phyloP scores from a whole-genome alignment of 495 filamentous ascomycete species.

The Thozetella sp. region DNA sequence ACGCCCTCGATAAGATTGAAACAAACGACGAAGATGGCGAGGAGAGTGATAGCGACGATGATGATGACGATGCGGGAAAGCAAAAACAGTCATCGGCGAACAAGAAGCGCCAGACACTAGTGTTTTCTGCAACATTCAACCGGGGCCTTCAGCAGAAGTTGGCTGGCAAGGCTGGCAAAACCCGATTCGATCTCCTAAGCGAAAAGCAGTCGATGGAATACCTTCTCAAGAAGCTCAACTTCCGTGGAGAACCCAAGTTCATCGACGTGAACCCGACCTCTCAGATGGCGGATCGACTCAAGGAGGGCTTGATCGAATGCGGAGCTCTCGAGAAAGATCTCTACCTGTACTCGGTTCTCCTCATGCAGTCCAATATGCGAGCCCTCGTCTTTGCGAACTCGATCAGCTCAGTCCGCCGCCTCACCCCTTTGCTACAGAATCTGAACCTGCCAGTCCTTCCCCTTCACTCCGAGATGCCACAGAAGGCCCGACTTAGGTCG shows the following conservation, averaged over 20 bases:
- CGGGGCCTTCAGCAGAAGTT: slow-evolving; percentile 88
- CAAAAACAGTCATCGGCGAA: slow-evolving; percentile 21
- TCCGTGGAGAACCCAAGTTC: slow-evolving; percentile 82
- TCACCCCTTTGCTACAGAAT: slow-evolving; percentile 82
- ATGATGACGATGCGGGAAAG: slow-evolving; percentile 27
- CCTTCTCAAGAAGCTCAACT: slow-evolving; percentile 86
- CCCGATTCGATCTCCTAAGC: slow-evolving; percentile 65
- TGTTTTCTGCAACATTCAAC: slow-evolving; percentile 97
- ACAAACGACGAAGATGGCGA: slow-evolving; percentile 41
- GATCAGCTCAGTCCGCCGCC: slow-evolving; percentile 86
- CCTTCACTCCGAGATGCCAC: slow-evolving; percentile 91
- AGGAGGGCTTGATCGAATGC: slow-evolving; percentile 91
- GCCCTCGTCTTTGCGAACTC: slow-evolving; percentile 94
- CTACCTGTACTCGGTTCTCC: slow-evolving; percentile 85
- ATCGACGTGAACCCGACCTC: slow-evolving; percentile 86
- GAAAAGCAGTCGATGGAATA: slow-evolving; percentile 88
- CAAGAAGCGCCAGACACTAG: slow-evolving; percentile 76
- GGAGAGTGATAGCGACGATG: slow-evolving; percentile 29
- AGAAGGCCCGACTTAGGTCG: slow-evolving; percentile 93
- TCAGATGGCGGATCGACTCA: slow-evolving; percentile 84
- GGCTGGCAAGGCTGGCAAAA: slow-evolving; percentile 78
- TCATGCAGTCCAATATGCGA: slow-evolving; percentile 77
- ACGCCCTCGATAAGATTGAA: slow-evolving; percentile 64
- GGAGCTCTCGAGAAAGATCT: slow-evolving; percentile 94
- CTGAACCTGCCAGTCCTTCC: slow-evolving; percentile 76